phyloP scores from a whole-genome alignment of 352 stramenopile species.

The Phytophthora aleatoria region DNA sequence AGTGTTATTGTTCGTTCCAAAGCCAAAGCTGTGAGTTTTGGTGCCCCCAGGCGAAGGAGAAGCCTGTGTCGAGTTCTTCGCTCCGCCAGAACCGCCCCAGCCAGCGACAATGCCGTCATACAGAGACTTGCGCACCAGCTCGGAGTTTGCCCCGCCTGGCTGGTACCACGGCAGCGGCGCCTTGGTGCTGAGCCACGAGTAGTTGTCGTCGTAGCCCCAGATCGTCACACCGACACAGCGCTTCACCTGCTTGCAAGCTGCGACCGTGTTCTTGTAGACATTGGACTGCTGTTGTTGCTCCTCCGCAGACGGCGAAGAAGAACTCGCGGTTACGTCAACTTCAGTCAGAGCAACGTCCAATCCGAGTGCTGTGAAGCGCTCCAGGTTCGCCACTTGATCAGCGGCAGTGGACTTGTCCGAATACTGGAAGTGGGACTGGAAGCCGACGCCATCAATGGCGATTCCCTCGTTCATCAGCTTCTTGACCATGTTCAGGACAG shows the following conservation, averaged over 20 bases:
- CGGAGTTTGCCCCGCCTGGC: slow-evolving; percentile 15
- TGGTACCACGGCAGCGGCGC: slow-evolving; percentile 33
- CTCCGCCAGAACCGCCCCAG: slow-evolving; percentile 9
- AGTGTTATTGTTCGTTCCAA: too few relatives aligned
- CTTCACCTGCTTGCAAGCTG: slow-evolving; percentile 31
- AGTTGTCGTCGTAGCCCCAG: slow-evolving; percentile 32
- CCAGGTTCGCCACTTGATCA: slow-evolving; percentile 21
- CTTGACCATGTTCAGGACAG: slow-evolving; percentile 27
- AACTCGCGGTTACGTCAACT: slow-evolving; percentile 27
- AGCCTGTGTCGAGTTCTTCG: slow-evolving; percentile 4
- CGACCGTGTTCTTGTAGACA: slow-evolving; percentile 28
- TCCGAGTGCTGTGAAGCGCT: slow-evolving; percentile 35
- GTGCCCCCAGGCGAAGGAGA: background rate
- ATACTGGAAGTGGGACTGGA: slow-evolving; percentile 26
- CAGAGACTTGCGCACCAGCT: slow-evolving; percentile 27
- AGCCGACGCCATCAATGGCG: slow-evolving; percentile 28
- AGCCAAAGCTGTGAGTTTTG: slow-evolving; percentile 9
- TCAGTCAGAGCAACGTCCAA: slow-evolving; percentile 37
- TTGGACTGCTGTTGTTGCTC: slow-evolving; percentile 20
- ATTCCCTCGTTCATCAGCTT: slow-evolving; percentile 22
- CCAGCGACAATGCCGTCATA: slow-evolving; percentile 37
- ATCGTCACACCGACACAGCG: slow-evolving; percentile 36
- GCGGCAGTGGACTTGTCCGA: slow-evolving; percentile 14
- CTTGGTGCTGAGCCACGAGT: slow-evolving; percentile 33
- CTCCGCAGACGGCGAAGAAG: slow-evolving; percentile 13